Conservation (phyloP, 306 rosid species). For the Prunus salicina region DNA sequence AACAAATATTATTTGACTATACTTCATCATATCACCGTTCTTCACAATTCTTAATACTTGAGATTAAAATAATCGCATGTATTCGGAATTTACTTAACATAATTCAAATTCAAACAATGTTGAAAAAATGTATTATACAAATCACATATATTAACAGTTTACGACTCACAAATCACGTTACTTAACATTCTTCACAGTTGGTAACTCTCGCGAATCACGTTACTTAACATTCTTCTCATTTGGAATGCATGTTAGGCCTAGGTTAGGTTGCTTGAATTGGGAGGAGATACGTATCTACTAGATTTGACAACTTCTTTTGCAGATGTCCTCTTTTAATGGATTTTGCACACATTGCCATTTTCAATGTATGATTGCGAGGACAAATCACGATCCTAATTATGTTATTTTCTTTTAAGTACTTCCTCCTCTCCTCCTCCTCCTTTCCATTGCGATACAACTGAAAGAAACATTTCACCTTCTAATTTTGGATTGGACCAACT, state of each 20-base stretch:
- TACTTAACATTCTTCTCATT: too few species aligned
- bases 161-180: accelerated
- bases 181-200: too few species aligned
- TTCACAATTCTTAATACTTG: too few species aligned
- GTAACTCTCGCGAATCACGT: too few species aligned
- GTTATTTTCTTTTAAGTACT: background rate
- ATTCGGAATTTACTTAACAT: too few species aligned
- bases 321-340: background rate
- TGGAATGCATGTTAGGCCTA: too few species aligned
- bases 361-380: background rate
- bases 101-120: too few species aligned
- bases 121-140: too few species aligned
- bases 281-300: background rate
- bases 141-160: accelerated
- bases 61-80: too few species aligned
- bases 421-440: background rate
- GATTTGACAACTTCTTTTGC: background rate
- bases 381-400: background rate
- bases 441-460: background rate
- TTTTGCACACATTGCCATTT: background rate
- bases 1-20: background rate
- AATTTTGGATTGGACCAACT: background rate
- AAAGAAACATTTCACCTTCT: background rate
- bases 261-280: background rate
- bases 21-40: background rate